Conservation (phyloP, 148 eudicot species). For the Diospyros lotus region DNA sequence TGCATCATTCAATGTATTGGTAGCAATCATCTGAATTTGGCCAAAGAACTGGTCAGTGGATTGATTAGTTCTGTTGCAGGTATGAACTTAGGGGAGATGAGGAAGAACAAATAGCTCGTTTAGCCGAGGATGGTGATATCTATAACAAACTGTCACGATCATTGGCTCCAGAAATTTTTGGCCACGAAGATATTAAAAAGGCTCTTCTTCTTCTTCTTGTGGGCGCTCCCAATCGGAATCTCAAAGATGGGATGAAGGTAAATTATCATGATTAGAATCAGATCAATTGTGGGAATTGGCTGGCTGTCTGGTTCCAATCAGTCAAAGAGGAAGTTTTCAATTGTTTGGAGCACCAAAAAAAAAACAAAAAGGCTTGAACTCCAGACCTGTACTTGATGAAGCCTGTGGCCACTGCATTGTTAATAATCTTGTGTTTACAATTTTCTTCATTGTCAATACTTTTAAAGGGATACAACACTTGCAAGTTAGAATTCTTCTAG, state of each 20-base stretch:
- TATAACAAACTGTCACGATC: slow-evolving; percentile 86
- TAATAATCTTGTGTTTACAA: no score
- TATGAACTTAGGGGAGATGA: slow-evolving; percentile 87
- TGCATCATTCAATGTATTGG: neutral
- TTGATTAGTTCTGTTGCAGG: slow-evolving; percentile 31
- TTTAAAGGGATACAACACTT: no score
- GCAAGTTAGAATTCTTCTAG: no score
- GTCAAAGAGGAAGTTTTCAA: no score
- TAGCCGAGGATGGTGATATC: slow-evolving; percentile 96
- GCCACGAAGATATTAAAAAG: slow-evolving; percentile 98
- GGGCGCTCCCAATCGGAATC: slow-evolving; percentile 90
- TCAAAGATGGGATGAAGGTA: slow-evolving; percentile 99
- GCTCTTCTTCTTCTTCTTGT: slow-evolving; percentile 94
- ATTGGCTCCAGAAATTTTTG: slow-evolving; percentile 93
- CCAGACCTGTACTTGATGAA: no score
- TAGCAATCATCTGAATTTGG: neutral
- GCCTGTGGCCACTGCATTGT: no score
- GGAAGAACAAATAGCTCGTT: slow-evolving; percentile 86
- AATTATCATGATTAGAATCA: neutral
- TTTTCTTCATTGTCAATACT: no score
- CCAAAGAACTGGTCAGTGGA: neutral
- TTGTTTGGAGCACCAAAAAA: no score
- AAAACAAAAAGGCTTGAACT: no score
- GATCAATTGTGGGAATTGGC: no score
- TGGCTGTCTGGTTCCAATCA: no score